Conservation (phyloP, 1,139 yeast genomes). For the Lizanozyma gosingica region DNA sequence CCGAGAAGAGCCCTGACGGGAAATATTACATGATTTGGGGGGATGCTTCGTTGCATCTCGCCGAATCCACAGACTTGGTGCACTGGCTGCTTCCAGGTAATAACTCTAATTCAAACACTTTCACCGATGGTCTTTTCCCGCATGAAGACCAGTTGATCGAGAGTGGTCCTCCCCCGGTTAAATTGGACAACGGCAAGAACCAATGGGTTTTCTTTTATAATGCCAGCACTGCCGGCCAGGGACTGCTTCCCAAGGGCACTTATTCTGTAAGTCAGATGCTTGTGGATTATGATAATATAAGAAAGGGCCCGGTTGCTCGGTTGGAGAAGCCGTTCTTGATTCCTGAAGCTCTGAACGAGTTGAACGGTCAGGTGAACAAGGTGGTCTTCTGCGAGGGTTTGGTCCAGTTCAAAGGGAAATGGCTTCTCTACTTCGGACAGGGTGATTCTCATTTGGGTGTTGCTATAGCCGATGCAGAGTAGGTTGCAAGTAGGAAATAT, state of each 20-base stretch:
- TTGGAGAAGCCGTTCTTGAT: conserved; percentile 27
- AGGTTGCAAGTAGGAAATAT: too few relatives aligned
- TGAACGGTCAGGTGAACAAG: conserved; percentile 32
- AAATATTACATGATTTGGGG: conserved; percentile 41
- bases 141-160: conserved; percentile 34
- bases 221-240: conserved; percentile 32
- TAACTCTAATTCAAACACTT: conserved; percentile 15
- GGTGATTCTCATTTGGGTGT: conserved; percentile 39
- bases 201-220: conserved; percentile 34
- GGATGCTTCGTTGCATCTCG: conserved; percentile 31
- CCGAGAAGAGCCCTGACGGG: conserved; percentile 25
- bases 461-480: conserved; percentile 21
- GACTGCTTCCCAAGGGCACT: conserved; percentile 20
- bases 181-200: conserved; percentile 20
- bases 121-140: conserved; percentile 21
- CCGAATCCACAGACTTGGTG: conserved; percentile 25
- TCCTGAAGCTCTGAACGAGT: conserved; percentile 30
- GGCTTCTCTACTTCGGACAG: conserved; percentile 38
- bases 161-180: conserved; percentile 38
- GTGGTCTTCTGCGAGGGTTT: conserved; percentile 40
- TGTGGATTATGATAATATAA: conserved; percentile 30
- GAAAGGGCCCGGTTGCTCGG: conserved; percentile 30
- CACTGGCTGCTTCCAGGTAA: conserved; percentile 24
- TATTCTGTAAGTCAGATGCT: conserved; percentile 35
- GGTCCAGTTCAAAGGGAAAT: conserved; percentile 34